Evolutionary conservation across 1,284 basidiomycete species (phyloP), one percentile per base, ranked within the genome.

Genomic region (Leccinum pallidistipes): DNA sequence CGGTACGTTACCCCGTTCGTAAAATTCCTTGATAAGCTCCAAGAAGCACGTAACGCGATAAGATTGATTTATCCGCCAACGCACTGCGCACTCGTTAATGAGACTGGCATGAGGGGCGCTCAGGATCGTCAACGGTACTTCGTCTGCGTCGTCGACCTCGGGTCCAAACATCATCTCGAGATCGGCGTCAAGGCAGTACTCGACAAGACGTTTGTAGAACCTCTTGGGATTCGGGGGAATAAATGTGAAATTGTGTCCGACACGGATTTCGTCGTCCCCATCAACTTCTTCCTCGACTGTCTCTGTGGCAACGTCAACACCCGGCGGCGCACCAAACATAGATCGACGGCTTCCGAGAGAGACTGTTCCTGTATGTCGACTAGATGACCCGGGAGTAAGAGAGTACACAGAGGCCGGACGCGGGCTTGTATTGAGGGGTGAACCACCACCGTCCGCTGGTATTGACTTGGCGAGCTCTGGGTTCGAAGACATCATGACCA

Each of bases 51-150:
- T 83, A 0, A 85, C 86, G 24, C 92, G 86, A 71, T 93, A 94
- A 3, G 91, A 80, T 57, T 90, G 85, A 8, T 89, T 85, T 60
- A 99, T 88, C 59, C 97, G 82, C 97, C 97, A 98, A 49, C 94
- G 83, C 60, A 90, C 71, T 1, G 94, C 94, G 69, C 95, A 96
- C 70, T 96, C 92, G 58, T 89, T 88, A 62, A 98, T 85, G 38
- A 99, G 79, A 60, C 93, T 90, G 51, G 93, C 81, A 73, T 98
- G 95, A 24, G 83, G 72, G 1, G 84, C 71, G 0, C 94, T 94
- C n/a, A 99, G 78, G 60, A 99, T 98, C 10, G 93, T 93, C 34
- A 99, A 79, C 1, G 95, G 94, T 3, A 99, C 97, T 77, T 99
- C 95, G 67, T 98, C 94, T 68, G 95, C 93, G 67, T 98, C 97